Evolutionary conservation across 345 rosid species (phyloP).

Genomic region (Toxicodendron radicans): DNA sequence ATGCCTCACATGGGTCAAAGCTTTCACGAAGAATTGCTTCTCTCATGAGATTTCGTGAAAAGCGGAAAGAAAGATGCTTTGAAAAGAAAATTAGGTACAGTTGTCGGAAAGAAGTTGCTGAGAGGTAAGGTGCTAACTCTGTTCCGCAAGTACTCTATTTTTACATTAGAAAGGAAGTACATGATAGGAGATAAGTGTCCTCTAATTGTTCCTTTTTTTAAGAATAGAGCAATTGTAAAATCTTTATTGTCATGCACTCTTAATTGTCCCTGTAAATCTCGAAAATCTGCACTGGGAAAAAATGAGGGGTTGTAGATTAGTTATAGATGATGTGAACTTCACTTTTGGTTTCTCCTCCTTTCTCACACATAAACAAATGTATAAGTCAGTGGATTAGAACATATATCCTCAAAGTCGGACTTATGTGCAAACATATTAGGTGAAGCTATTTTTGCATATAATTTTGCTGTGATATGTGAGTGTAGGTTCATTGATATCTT

Average conservation of each 20-base stretch:
- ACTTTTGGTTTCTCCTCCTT: not conserved
- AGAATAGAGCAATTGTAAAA: not conserved
- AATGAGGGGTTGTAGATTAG: not conserved
- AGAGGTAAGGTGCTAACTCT: conserved; percentile 30
- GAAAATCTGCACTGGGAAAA: not conserved
- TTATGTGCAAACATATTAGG: not conserved
- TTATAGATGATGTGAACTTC: not conserved
- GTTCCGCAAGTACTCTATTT: not conserved
- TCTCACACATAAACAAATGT: not conserved
- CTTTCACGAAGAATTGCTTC: conserved; percentile 46
- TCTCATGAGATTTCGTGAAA: conserved; percentile 45
- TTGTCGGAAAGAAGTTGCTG: conserved; percentile 48
- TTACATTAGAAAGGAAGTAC: not conserved
- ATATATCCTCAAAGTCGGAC: not conserved
- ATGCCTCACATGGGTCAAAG: conserved; percentile 35
- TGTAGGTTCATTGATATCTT: not conserved
- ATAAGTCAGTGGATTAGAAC: not conserved
- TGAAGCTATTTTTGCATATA: not conserved
- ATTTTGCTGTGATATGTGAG: not conserved
- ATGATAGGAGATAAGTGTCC: not conserved
- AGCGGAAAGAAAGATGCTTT: conserved; percentile 48
- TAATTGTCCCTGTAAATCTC: not conserved
- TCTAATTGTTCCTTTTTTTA: not conserved
- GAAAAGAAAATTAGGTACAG: conserved; percentile 43
- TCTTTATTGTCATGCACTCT: not conserved